Evolutionary conservation across 805 yeast species (phyloP).

Genomic region (Starmerella kuoi): DNA sequence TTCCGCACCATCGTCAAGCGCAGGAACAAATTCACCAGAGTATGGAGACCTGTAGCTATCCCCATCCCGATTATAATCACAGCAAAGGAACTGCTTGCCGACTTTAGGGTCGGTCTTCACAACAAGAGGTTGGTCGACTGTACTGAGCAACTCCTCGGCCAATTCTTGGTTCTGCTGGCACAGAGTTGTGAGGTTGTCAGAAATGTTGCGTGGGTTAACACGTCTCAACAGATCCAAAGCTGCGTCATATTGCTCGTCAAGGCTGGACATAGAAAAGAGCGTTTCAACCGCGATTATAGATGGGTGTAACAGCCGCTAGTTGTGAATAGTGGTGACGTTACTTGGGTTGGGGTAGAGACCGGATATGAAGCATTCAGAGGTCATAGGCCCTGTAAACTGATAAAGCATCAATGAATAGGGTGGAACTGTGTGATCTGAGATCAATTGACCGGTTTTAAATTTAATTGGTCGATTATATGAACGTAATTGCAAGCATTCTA

Average conservation of each 20-base stretch:
- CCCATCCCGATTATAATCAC: conserved; percentile 93
- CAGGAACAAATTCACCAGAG: conserved; percentile 56
- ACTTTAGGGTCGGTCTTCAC: conserved; percentile 39
- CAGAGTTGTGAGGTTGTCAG: conserved; percentile 34
- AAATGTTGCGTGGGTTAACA: conserved; percentile 52
- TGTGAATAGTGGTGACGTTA: too few species aligned
- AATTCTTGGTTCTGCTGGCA: conserved; percentile 51
- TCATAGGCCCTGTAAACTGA: too few species aligned
- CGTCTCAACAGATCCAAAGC: conserved; percentile 68
- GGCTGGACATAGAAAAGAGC: conserved; percentile 7
- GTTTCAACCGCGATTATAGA: too few species aligned
- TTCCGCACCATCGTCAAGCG: conserved; percentile 45
- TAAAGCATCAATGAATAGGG: too few species aligned
- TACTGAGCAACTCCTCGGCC: conserved; percentile 75
- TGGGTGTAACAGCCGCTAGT: too few species aligned
- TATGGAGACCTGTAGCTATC: conserved; percentile 88
- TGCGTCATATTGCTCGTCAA: conserved; percentile 53
- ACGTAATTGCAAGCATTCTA: too few species aligned
- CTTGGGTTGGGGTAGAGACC: too few species aligned
- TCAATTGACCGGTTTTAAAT: too few species aligned
- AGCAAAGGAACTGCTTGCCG: conserved; percentile 63
- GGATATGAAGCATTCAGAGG: too few species aligned
- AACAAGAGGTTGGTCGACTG: conserved; percentile 75
- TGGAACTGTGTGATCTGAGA: too few species aligned
- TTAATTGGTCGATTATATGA: too few species aligned